Base-by-base conservation (phyloP, 2,329 filamentous ascomycete species). In the Nothophaeocryptopus gaeumannii region DNA sequence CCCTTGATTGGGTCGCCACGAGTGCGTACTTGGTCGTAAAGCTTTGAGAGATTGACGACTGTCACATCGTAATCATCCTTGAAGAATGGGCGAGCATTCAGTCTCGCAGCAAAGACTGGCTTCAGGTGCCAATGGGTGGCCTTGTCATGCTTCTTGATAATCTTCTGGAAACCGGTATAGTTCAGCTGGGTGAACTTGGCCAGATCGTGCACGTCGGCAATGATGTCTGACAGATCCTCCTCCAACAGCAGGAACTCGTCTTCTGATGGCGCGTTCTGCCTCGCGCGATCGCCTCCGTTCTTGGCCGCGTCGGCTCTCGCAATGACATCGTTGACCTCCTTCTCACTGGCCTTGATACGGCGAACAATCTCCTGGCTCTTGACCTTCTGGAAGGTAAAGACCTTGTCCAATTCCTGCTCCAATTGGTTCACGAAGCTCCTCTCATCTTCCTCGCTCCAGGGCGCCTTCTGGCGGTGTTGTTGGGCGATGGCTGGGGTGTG, bases 101-200 rank as follows among this genome's bases (percentile, higher is more conserved):
- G 82, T 51, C 92, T 84, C 36, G 91, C 86, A 51, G 95, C 92
- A 71, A 99, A 99, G n/a, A 95, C 89, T 30, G 93, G 93, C 63
- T 88, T 91, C 31, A 99, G 82, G 65, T 93, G 84, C 90, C 92
- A 96, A 53, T 84, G 80, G 0, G 93, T 99, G 77, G 88, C 79
- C 89, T 99, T 99, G 53, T 63, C 93, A 71, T 99, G 93, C 78
- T 99, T 99, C 79, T 99, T 99, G 72, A 99, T 96, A 58, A 99
- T 99, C 78, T 99, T 99, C 77, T 96, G 95, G 70, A 99, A 99
- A 5, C 93, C 93, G 0, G 92, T 97, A 68, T 99, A 99, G 74
- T 99, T 99, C 67, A 99, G 76, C 74, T 96, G 92, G 5, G 95
- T 95, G 69, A 96, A 99, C 74, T 97, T 97, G 70, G 93, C 91